phyloP scores from a whole-genome alignment of 1,284 basidiomycete species.

The Mycosarcoma maydis region DNA sequence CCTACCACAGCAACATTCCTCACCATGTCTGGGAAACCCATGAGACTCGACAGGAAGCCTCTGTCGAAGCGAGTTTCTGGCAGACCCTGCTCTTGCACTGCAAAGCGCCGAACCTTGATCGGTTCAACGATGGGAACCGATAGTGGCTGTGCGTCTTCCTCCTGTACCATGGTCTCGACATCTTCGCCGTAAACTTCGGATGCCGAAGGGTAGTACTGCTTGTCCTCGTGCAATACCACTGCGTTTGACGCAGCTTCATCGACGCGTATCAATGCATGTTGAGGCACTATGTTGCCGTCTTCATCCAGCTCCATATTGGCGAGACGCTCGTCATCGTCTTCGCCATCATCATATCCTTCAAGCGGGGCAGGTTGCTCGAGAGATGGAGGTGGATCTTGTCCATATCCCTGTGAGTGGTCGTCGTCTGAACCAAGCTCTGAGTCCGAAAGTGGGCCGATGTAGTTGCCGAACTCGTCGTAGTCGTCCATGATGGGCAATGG shows the following conservation, averaged over 20 bases:
- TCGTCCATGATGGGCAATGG: constrained; percentile 54
- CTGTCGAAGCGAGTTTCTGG: constrained; percentile 58
- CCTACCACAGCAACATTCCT: constrained; percentile 73
- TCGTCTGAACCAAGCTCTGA: constrained; percentile 54
- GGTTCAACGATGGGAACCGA: constrained; percentile 95
- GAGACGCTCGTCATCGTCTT: constrained; percentile 8
- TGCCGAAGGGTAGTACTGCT: constrained; percentile 96
- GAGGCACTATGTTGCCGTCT: constrained; percentile 67
- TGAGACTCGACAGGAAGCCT: constrained; percentile 91
- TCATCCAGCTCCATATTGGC: constrained; percentile 67
- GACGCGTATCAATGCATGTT: constrained; percentile 58
- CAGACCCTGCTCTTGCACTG: constrained; percentile 70
- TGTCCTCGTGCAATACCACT: constrained; percentile 93
- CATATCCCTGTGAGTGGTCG: constrained; percentile 16
- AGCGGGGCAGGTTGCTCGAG: constrained; percentile 66
- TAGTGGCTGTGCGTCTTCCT: constrained; percentile 95
- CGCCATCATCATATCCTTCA: constrained; percentile 77
- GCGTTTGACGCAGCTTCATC: constrained; percentile 75
- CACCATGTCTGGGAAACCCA: constrained; percentile 91
- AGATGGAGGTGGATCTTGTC: constrained; percentile 9
- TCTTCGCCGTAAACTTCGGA: constrained; percentile 90
- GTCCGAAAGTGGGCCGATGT: constrained; percentile 65
- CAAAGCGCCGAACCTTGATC: constrained; percentile 90
- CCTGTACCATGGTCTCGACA: constrained; percentile 96
- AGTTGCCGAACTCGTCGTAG: constrained; percentile 67